Percentiles rank a stretch among this genome's conserved stretches.
Evolutionary conservation across 2,329 filamentous ascomycete genomes (phyloP).

Genomic region (Pseudogymnoascus sp.): DNA sequence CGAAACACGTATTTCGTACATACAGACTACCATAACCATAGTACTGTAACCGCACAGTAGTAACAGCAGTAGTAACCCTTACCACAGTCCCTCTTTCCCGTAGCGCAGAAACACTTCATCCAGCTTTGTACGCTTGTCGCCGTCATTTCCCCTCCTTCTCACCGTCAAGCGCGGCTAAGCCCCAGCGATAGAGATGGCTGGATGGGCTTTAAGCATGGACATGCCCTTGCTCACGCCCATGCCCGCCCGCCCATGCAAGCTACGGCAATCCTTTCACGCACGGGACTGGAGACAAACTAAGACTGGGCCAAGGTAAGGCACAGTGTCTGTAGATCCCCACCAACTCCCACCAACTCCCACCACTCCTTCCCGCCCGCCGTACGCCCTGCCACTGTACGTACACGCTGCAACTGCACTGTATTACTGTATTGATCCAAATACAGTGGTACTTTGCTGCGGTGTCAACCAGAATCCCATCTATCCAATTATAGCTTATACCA

Average conservation of each 20-base stretch:
- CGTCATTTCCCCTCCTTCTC: neutral
- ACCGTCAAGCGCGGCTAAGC: constrained; percentile 7
- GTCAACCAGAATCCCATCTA: neutral
- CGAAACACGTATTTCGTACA: neutral
- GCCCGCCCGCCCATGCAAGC: too few species aligned
- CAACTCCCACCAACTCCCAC: neutral
- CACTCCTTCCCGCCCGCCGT: neutral
- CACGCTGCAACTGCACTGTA: too few species aligned
- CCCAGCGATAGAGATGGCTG: neutral
- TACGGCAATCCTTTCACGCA: neutral
- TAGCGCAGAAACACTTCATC: neutral
- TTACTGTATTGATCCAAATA: neutral
- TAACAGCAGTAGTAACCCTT: too few species aligned
- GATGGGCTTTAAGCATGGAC: too few species aligned
- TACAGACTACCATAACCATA: neutral
- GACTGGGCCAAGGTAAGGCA: neutral
- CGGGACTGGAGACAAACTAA: neutral
- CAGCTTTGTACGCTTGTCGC: neutral
- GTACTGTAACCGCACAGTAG: neutral
- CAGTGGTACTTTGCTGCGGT: neutral
- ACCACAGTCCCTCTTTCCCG: too few species aligned
- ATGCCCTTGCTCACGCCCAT: too few species aligned
- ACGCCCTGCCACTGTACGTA: neutral
- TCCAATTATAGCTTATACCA: constrained; percentile 2
- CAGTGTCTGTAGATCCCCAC: neutral